A percentile compares a stretch with the other conserved stretches of the same genome.
Evolutionary conservation across 306 rosid species (phyloP).

Genomic region (Cucurbita moschata): DNA sequence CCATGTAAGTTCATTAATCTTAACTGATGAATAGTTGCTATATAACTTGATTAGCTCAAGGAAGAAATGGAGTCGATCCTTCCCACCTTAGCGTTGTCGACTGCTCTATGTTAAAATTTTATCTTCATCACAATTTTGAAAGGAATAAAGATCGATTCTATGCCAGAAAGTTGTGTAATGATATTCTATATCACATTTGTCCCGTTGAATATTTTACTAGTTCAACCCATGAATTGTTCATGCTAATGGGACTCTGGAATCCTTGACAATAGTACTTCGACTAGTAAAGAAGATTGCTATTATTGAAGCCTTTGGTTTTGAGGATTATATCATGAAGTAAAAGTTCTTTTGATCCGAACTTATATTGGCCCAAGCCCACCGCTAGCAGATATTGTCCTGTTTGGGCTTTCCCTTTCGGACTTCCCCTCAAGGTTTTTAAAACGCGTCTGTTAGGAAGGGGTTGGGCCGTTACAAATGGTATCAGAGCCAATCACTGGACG

Average conservation of each 20-base stretch:
- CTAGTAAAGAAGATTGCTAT: background rate
- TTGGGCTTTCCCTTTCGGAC: no score
- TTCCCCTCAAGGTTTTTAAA: no score
- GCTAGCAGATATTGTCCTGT: no score
- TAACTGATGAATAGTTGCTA: slow-evolving; percentile 5
- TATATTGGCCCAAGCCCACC: no score
- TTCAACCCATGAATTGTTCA: background rate
- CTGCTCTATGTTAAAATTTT: background rate
- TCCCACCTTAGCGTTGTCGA: background rate
- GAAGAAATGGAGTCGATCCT: background rate
- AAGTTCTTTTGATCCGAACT: background rate
- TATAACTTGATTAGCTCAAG: background rate
- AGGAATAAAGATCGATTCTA: no score
- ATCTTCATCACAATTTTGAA: background rate
- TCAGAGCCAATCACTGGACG: no score
- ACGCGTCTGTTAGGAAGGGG: no score
- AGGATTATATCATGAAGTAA: background rate
- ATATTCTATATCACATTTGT: no score
- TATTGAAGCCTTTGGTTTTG: background rate
- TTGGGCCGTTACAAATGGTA: no score
- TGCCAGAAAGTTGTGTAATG: no score
- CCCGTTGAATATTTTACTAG: no score
- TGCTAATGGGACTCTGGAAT: background rate
- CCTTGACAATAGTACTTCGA: background rate
- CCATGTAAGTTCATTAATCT: slow-evolving; percentile 58